These are phyloP conservation scores for Metschnikowia picachoensis DNA, from an alignment of 805 yeast species.

Conservation along the genomic window DNA sequence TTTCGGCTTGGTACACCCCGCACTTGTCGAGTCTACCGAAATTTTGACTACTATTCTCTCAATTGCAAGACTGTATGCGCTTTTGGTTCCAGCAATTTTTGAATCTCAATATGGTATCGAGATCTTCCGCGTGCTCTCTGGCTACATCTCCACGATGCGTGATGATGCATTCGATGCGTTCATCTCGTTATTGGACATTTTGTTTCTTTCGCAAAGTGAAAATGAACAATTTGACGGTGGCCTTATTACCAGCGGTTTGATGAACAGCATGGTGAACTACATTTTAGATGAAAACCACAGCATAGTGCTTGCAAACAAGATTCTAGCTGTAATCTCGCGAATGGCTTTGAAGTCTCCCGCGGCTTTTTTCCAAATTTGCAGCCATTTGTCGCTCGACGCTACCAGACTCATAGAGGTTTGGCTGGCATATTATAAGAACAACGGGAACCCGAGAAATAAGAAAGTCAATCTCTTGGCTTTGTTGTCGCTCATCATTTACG, in stretches of 20 bases:
- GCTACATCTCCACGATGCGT: slow-evolving; percentile 56
- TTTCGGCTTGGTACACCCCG: slow-evolving; percentile 52
- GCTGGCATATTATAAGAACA: slow-evolving; percentile 42
- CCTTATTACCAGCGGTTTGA: slow-evolving; percentile 43
- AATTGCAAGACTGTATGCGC: slow-evolving; percentile 58
- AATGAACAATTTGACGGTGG: slow-evolving; percentile 27
- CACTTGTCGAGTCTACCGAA: slow-evolving; percentile 69
- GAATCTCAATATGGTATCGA: slow-evolving; percentile 32
- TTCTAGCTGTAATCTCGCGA: slow-evolving; percentile 36
- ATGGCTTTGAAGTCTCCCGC: slow-evolving; percentile 33
- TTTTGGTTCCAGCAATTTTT: slow-evolving; percentile 44
- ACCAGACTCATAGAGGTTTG: slow-evolving; percentile 30
- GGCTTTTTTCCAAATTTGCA: slow-evolving; percentile 31
- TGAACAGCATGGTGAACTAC: slow-evolving; percentile 39
- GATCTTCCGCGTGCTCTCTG: slow-evolving; percentile 47
- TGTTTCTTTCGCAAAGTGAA: slow-evolving; percentile 31
- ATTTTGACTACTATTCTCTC: slow-evolving; percentile 61
- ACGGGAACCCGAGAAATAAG: slow-evolving; percentile 72
- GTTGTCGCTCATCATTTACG: slow-evolving; percentile 44
- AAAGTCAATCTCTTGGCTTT: slow-evolving; percentile 66
- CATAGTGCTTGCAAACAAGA: slow-evolving; percentile 36
- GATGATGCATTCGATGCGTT: slow-evolving; percentile 65
- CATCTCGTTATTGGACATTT: slow-evolving; percentile 50
- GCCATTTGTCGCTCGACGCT: slow-evolving; percentile 24
- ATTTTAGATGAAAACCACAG: slow-evolving; percentile 42